Evolutionary conservation across 305 asterid genomes (phyloP), one percentile per base, ranked within the genome.

Genomic region (Solanum hybrid): DNA sequence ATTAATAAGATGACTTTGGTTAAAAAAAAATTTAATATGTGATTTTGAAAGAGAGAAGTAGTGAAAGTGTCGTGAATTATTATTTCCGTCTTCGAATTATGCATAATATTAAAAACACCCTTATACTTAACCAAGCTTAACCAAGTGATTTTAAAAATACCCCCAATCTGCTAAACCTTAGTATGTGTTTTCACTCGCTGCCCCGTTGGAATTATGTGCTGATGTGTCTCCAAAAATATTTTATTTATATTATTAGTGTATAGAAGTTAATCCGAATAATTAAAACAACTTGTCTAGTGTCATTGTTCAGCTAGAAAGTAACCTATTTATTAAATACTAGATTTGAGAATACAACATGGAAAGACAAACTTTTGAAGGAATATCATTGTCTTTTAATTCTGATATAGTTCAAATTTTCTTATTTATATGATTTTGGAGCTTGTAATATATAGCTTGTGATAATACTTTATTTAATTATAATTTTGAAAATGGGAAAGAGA

Each of bases 401-500:
- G 4, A 76, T 76, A 80, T 38, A 38, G 35, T 42, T 38, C n/a
- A 7, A 80, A 3, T 81, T 14, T 26, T 26, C 69, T 78, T 78
- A 78, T 78, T 78, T 78, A 22, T 24, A 14, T 34, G 86, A 40
- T 40, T 40, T 24, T 10, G 46, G 86, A 81, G 69, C 16, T 81
- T 79, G 32, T 78, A 78, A 78, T 78, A 79, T 29, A 26, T 79
- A 78, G 10, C 22, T 81, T 37, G 32, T 37, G n/a, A 37, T 37
- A n/a, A 37, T 37, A 35, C 14, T 17, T 66, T n/a, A 4, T 66
- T 4, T 10, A 10, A 24, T 26, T 71, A 24, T 26, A 4, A 9
- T 29, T 77, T 80, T 38, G 7, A 20, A 85, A 85, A 93, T 92
- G 94, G 91, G 92, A 82, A 72, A 6, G 1, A 86, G 31, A 72